Evolutionary conservation across 2,329 filamentous ascomycete genomes (phyloP), one percentile per base, ranked within the genome.

Genomic region (Cryphonectria radicalis): DNA sequence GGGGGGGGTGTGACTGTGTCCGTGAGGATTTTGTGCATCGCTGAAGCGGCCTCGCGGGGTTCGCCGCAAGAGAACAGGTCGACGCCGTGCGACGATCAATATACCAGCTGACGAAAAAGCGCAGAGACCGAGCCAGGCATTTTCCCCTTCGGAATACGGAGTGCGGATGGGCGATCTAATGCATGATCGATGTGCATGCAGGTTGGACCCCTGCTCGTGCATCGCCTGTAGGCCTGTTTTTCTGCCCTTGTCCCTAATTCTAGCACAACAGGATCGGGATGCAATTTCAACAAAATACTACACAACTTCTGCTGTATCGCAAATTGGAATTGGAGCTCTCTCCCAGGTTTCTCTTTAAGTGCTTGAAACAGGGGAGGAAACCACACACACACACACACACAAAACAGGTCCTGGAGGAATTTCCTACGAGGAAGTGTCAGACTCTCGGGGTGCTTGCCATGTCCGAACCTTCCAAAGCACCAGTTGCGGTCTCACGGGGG

Each of bases 121-220:
- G 62, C 40, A 63, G 17, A 19, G 37, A 43, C 28, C 53, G 55
- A 37, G 32, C 53, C 55, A 50, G 40, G 14, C 55, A 32, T 32
- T 59, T 32, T 63, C 22, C 35, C 25, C 17, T 46, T 60, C 66
- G 66, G 66, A 62, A 67, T 67, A 67, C 66, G 66, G 66, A 67
- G 66, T 67, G 55, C 55, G 66, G 66, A 55, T 32, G 66, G 66
- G 66, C 66, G 35, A 67, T 55, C 66, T 60, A 11, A 60, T 67
- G 53, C 53, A 60, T n/a, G 25, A 28, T 5, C 55, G n/a, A 40
- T 40, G 37, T 40, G 37, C 37, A 40, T 59, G 55, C 65, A 59
- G 37, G 40, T 60, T 40, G 42, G 37, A 67, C 40, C 66, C 66
- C 37, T 67, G 53, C 37, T 43, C 14, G 32, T 28, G 66, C 53